Base-by-base conservation (phyloP, 371 early-diverging fungal species). In the Apophysomyces variabilis region DNA sequence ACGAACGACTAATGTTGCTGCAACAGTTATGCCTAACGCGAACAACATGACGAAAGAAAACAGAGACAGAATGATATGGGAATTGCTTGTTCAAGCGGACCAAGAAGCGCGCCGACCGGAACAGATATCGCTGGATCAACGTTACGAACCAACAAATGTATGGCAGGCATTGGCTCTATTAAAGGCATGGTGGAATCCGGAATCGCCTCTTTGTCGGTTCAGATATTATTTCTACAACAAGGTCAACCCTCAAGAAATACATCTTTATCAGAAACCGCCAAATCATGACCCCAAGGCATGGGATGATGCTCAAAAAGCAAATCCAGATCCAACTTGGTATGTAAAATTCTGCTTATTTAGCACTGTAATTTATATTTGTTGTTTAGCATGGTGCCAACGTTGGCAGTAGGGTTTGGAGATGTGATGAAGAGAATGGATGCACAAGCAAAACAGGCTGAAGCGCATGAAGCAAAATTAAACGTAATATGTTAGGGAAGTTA, bases 151-250 rank as follows among this genome's bases (percentile, higher is more conserved):
- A n/a, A 67, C 76, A 11, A 74, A 76, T 44, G 64, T 88, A 2
- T 85, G 89, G 84, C 87, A 88, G 41, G 77, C 79, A 21, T 65
- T 92, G 18, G 78, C 87, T 56, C 64, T 82, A n/a, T 77, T 93
- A 47, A 87, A 88, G 67, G 80, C 87, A 36, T 80, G 84, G 67
- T 96, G 95, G 95, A 89, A 95, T 64, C 90, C 93, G 1, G 68
- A 82, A 32, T 90, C 88, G 57, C 91, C 95, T 5, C 73, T 82
- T 62, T 96, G 94, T 66, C 88, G 90, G 37, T 95, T 96, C 76
- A 90, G 88, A 69, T 89, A 93, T 68, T 96, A 93, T 71, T 96
- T 96, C 65, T 96, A 96, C 78, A 96, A 96, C 67, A 82, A 91
- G 64, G 95, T 93, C 0, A 85, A 92, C 66, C 89, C 95, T 1